Conservation (phyloP, 106 monocot genomes). For the Dendrobium officinale region DNA sequence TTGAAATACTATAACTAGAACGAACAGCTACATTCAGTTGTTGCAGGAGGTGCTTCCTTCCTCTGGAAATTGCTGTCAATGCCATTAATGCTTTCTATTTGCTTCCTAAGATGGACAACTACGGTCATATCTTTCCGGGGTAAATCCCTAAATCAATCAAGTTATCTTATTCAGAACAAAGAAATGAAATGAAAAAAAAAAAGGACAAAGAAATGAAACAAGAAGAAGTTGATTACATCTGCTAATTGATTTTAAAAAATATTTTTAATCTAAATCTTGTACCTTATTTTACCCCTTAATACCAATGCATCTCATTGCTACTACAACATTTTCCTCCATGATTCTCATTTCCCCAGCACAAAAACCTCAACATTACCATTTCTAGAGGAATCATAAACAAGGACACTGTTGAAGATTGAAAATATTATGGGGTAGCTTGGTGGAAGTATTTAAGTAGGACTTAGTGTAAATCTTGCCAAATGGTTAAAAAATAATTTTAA, state of each 20-base stretch:
- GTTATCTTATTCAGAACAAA: neutral
- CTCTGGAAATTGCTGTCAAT: conserved; percentile 40
- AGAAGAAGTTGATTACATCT: neutral
- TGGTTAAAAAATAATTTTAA: too few relatives aligned
- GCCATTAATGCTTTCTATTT: conserved; percentile 38
- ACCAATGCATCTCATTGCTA: too few relatives aligned
- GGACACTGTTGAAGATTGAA: neutral
- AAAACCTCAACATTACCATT: neutral
- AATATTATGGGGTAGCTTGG: neutral
- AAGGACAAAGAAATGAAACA: neutral
- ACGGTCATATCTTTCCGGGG: conserved; percentile 29
- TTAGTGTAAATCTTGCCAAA: too few relatives aligned
- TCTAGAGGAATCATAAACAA: neutral
- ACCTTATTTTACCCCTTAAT: neutral
- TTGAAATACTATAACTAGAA: conserved; percentile 28
- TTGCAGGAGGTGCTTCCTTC: conserved; percentile 42
- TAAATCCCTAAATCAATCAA: conserved; percentile 19
- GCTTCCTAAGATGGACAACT: conserved; percentile 16
- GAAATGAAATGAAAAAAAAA: neutral
- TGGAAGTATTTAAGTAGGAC: too few relatives aligned
- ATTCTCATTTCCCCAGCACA: neutral
- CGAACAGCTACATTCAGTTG: conserved; percentile 21
- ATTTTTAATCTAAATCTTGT: neutral
- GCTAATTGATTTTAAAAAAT: neutral
- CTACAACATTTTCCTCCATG: neutral